Percentiles rank a stretch among this genome's conserved stretches.
phyloP scores from a whole-genome alignment of 73 alveolate species.

The Diophrys appendiculata region DNA sequence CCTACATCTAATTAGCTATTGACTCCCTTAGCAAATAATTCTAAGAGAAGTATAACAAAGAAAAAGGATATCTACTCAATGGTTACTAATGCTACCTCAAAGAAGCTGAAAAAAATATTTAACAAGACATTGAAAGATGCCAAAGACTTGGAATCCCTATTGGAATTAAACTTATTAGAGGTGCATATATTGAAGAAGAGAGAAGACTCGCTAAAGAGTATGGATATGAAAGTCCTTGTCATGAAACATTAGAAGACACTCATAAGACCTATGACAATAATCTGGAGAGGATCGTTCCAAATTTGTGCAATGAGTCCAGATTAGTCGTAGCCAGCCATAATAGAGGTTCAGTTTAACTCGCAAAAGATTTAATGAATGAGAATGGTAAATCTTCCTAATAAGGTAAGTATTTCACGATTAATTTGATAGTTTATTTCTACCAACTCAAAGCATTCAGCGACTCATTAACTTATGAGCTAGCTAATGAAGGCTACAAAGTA shows the following conservation, averaged over 20 bases:
- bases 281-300: slow-evolving; percentile 9
- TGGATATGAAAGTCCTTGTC: slow-evolving; percentile 57
- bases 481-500: slow-evolving; percentile 45
- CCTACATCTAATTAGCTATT: slow-evolving; percentile 69
- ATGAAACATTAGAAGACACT: slow-evolving; percentile 58
- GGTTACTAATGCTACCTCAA: slow-evolving; percentile 67
- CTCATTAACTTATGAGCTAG: slow-evolving; percentile 36
- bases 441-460: slow-evolving; percentile 75
- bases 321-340: slow-evolving; percentile 74
- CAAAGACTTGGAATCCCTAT: slow-evolving; percentile 25
- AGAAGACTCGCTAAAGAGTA: slow-evolving; percentile 60
- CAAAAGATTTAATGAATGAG: slow-evolving; percentile 24
- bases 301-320: slow-evolving; percentile 8
- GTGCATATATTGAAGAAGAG: slow-evolving; percentile 86
- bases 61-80: slow-evolving; percentile 52
- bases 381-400: not conserved
- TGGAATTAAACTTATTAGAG: slow-evolving; percentile 77
- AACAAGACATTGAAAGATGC: slow-evolving; percentile 43
- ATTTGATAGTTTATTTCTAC: slow-evolving; percentile 27
- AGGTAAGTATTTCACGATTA: not conserved
- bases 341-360: slow-evolving; percentile 39
- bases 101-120: slow-evolving; percentile 23
- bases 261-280: slow-evolving; percentile 54
- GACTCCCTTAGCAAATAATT: slow-evolving; percentile 49
- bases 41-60: slow-evolving; percentile 45